Evolutionary conservation across 208 protist genomes (phyloP), one percentile per base, ranked within the genome.

Genomic region (Acanthamoeba triangularis): DNA sequence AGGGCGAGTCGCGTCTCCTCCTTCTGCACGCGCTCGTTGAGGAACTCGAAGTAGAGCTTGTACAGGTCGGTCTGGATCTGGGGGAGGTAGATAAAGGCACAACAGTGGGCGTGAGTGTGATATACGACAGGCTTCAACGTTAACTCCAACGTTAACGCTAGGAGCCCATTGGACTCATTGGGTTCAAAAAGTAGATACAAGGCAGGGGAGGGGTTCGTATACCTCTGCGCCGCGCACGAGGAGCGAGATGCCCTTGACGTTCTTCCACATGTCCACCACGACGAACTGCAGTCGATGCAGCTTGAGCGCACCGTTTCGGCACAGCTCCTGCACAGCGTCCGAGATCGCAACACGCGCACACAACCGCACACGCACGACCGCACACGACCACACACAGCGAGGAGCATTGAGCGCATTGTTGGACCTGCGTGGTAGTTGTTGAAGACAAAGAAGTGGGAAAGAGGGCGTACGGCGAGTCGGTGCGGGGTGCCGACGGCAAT

Each of bases 251-350:
- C 76, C 76, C 44, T 85, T 85, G 76, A 85, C 76, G 44, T 85
- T 85, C 76, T 85, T 85, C 76, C 76, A 85, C 76, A 85, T 85
- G 44, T 85, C 76, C 14, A 85, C 8, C 18, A 85, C 76, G 23
- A 85, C 41, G n/a, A 85, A 49, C 41, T 85, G 5, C 16, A 35
- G 59, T 35, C n/a, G 76, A 56, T 85, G 76, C 33, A 85, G 76
- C 76, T 85, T 85, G 44, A 85, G 76, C 16, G 76, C 35, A 23
- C 76, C 76, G 47, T 56, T 85, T 20, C 76, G 76, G 41, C 33
- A 56, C 30, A 85, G 76, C 30, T 85, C 76, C 76, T 85, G 30
- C 5, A n/a, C 49, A 33, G 5, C 14, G 8, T 14, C 44, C 7
- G 1, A 59, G 16, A 85, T 23, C 14, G n/a, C 54, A 14, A 56